Evolutionary conservation across 805 yeast genomes (phyloP).

Genomic region (Clavispora carvajalis): DNA sequence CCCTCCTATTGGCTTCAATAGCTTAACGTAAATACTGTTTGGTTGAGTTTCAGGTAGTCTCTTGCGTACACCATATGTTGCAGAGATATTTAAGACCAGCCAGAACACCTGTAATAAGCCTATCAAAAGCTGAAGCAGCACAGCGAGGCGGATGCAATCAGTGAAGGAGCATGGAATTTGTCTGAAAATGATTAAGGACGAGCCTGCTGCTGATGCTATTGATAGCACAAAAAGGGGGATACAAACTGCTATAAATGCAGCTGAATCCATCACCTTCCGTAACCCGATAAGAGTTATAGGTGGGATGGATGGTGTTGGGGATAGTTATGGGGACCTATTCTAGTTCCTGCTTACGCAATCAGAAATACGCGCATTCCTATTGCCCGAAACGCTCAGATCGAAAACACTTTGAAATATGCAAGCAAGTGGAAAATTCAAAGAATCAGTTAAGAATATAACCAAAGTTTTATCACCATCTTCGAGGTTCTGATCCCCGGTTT

Average conservation of each 20-base stretch:
- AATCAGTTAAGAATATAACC: too few relatives aligned
- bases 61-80: background rate
- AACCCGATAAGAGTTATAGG: background rate
- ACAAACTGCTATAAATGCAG: background rate
- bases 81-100: background rate
- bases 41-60: background rate
- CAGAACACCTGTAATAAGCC: background rate
- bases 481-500: too few relatives aligned
- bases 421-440: background rate
- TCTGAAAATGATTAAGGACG: background rate
- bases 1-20: conserved; percentile 6
- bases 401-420: too few relatives aligned
- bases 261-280: background rate
- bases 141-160: background rate
- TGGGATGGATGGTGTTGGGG: too few relatives aligned
- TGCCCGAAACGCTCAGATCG: background rate
- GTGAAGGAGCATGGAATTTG: background rate
- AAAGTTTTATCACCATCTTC: too few relatives aligned
- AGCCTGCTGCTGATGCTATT: background rate
- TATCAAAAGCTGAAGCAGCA: background rate
- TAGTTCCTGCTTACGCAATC: background rate
- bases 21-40: background rate
- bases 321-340: too few relatives aligned
- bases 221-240: background rate
- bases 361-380: background rate